phyloP scores from a whole-genome alignment of 345 rosid genomes.

The Laguncularia racemosa region DNA sequence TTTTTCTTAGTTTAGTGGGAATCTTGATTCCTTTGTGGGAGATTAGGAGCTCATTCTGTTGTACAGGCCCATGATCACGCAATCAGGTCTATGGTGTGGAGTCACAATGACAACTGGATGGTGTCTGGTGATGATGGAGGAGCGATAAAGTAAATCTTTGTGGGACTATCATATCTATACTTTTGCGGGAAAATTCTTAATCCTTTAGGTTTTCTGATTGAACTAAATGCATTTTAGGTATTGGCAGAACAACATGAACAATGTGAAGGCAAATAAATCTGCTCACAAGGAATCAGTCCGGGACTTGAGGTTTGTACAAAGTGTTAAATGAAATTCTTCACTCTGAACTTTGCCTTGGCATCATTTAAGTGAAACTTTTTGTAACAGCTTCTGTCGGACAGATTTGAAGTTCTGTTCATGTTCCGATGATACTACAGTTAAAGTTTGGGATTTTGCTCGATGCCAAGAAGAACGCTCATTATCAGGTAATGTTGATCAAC shows the following conservation, averaged over 20 bases:
- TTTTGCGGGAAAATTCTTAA: not conserved
- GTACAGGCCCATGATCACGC: slow-evolving; percentile 96
- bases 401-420: slow-evolving; percentile 98
- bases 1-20: not conserved
- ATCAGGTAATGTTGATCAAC: slow-evolving; percentile 69
- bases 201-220: not conserved
- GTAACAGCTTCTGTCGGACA: slow-evolving; percentile 88
- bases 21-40: slow-evolving; percentile 3
- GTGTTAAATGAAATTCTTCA: not conserved
- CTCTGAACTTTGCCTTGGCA: slow-evolving; percentile 1
- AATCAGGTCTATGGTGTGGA: slow-evolving; percentile 96
- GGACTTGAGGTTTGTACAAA: slow-evolving; percentile 55
- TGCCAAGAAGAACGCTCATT: slow-evolving; percentile 89
- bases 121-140: slow-evolving; percentile 99
- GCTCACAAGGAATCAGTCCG: slow-evolving; percentile 97
- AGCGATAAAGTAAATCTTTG: slow-evolving; percentile 55
- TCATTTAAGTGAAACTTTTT: slow-evolving; percentile 14
- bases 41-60: slow-evolving; percentile 9
- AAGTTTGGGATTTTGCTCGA: slow-evolving; percentile 96
- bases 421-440: slow-evolving; percentile 94
- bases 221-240: slow-evolving; percentile 37
- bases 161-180: not conserved
- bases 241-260: slow-evolving; percentile 98
- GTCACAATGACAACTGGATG: slow-evolving; percentile 98
- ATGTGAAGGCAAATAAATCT: slow-evolving; percentile 88